These are phyloP conservation scores for Exophiala oligosperma DNA, from an alignment of 2,329 filamentous ascomycete genomes.

Conservation along the genomic window DNA sequence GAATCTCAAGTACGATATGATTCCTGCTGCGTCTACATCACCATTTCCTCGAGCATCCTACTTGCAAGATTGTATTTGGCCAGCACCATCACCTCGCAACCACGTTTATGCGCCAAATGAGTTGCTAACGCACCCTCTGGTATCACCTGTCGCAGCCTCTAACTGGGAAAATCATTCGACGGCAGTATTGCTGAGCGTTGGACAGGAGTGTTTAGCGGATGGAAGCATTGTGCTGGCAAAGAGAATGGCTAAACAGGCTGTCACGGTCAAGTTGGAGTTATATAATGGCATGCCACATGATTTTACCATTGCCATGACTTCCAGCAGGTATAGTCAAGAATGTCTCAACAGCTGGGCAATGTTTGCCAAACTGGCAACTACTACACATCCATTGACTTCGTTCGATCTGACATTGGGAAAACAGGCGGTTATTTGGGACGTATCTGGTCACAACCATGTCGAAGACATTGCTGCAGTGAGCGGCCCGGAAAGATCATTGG, in stretches of 20 bases:
- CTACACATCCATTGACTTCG: too few relatives aligned
- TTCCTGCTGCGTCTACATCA: background rate
- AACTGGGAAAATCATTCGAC: conserved; percentile 1
- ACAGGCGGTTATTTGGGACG: too few relatives aligned
- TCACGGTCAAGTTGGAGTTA: background rate
- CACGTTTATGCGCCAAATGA: background rate
- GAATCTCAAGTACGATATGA: conserved; percentile 6
- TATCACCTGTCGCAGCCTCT: conserved; percentile 6
- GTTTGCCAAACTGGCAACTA: too few relatives aligned
- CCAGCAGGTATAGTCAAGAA: background rate
- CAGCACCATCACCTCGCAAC: conserved; percentile 3
- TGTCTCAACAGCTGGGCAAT: background rate
- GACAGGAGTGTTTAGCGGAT: conserved; percentile 3
- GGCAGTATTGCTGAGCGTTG: background rate
- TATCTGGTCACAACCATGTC: too few relatives aligned
- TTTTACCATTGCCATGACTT: background rate
- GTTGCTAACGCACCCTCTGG: conserved; percentile 10
- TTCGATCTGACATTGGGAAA: too few relatives aligned
- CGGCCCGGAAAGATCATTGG: too few relatives aligned
- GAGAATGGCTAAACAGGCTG: conserved; percentile 4
- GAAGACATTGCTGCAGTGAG: too few relatives aligned
- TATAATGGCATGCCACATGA: conserved; percentile 7
- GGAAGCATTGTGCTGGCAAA: conserved; percentile 1
- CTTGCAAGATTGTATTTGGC: conserved; percentile 5
- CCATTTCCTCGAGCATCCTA: background rate